Base-by-base conservation (phyloP, 1,139 yeast species). In the Kodamaea ohmeri region DNA sequence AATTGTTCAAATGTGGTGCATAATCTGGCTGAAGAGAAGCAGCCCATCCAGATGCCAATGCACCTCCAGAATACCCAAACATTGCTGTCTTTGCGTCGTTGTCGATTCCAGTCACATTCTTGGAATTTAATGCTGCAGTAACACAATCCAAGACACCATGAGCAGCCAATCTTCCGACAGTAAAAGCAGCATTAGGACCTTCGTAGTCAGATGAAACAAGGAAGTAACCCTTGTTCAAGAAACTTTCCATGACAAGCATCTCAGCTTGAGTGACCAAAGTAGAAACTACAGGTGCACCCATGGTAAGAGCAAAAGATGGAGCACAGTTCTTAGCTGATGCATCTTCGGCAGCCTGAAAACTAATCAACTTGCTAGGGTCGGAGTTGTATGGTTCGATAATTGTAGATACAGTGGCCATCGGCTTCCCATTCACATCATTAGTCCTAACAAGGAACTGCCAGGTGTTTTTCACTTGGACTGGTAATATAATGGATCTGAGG, bases 61-160 rank as follows among this genome's bases (percentile, higher is more conserved):
- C 47, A 2, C 70, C 69, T 4, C 70, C 70, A 6, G 67, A 61
- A 41, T 64, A 65, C 0, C 71, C 71, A 61, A 63, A 62, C 37
- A 64, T 35, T 1, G 52, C 56, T 4, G 56, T 47, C 32, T 53
- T 44, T 5, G 67, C 63, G 30, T 51, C 46, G 1, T 46, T 6
- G 6, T 47, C 36, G 11, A 60, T 26, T 1, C 58, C 58, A 4
- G 68, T 58, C n/a, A 50, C 35, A 22, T 55, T 53, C 1, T 45
- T 47, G 3, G 62, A 44, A 2, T 41, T 34, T 25, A 60, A 45
- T 1, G 52, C 52, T 3, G 59, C 69, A 34, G 58, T 44, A 13
- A 64, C 41, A 1, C 60, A 46, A 44, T 65, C 60, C 38, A 65
- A 52, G 1, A 52, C 48, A 8, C 58, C 55, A 15, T 56, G 53